phyloP scores from a whole-genome alignment of 257 asterid genomes.

The Agastache rugosa region DNA sequence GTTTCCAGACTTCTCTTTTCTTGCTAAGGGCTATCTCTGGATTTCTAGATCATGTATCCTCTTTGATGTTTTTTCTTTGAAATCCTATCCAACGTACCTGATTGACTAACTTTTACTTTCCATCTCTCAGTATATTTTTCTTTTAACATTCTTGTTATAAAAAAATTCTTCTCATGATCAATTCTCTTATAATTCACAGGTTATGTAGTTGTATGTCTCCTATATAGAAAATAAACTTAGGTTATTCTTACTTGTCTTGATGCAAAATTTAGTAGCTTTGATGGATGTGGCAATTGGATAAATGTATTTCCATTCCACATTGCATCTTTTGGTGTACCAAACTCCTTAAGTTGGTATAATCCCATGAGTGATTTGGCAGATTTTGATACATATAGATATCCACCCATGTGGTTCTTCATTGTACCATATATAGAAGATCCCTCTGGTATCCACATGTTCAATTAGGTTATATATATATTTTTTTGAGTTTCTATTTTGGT shows the following conservation, averaged over 20 bases:
- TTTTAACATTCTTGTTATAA: too few species aligned
- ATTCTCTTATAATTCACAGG: not conserved
- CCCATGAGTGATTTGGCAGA: too few species aligned
- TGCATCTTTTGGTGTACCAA: conserved; percentile 7
- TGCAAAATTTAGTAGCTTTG: not conserved
- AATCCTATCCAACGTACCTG: not conserved
- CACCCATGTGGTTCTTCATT: too few species aligned
- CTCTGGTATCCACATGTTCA: too few species aligned
- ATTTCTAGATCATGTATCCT: conserved; percentile 8
- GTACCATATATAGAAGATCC: too few species aligned
- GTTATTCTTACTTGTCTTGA: not conserved
- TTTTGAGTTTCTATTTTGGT: too few species aligned
- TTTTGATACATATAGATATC: too few species aligned
- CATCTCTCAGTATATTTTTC: too few species aligned
- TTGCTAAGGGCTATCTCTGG: not conserved
- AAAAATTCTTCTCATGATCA: not conserved
- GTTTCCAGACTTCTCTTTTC: not conserved
- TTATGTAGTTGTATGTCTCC: not conserved
- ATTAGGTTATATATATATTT: too few species aligned
- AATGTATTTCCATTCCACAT: not conserved
- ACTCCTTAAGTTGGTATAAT: conserved; percentile 7
- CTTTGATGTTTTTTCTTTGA: not conserved
- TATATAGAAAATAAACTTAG: not conserved
- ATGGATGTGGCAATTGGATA: not conserved
- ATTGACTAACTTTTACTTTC: not conserved